These are phyloP conservation scores for Litsea cubeba DNA, from an alignment of 164 flowering plant species.

Conservation along the genomic window DNA sequence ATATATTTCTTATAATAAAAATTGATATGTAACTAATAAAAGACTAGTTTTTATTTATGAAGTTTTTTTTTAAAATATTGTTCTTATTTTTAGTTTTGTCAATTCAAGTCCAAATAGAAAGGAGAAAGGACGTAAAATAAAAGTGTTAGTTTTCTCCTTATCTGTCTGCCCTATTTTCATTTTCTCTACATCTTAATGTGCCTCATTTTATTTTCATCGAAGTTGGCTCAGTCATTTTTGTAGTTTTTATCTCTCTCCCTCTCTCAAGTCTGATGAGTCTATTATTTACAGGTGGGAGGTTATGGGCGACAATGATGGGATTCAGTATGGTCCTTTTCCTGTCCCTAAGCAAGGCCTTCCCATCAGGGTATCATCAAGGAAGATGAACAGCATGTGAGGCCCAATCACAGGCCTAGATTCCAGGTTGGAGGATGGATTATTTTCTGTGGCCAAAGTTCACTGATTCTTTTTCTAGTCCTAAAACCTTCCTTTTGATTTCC, in stretches of 20 bases:
- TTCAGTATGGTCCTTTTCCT: slow-evolving; percentile 79
- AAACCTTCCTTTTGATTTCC: not conserved
- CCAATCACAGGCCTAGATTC: not conserved
- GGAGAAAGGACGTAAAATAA: too few relatives aligned
- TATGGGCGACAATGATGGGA: slow-evolving; percentile 51
- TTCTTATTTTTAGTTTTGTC: too few relatives aligned
- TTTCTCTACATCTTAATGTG: too few relatives aligned
- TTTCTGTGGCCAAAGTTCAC: not conserved
- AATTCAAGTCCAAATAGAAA: not conserved
- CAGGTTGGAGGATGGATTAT: not conserved
- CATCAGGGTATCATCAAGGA: slow-evolving; percentile 32
- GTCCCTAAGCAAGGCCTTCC: slow-evolving; percentile 78
- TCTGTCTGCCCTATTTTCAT: too few relatives aligned
- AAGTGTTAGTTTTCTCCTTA: not conserved
- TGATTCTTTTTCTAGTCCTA: not conserved
- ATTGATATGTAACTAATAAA: too few relatives aligned
- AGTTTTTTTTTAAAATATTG: too few relatives aligned
- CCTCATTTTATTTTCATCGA: too few relatives aligned
- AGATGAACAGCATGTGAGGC: not conserved
- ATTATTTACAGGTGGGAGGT: slow-evolving; percentile 58
- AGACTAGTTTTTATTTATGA: not conserved
- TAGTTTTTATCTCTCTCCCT: not conserved
- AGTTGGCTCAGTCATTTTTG: not conserved
- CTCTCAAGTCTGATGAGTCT: too few relatives aligned
- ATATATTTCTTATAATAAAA: too few relatives aligned